phyloP scores from a whole-genome alignment of 164 flowering plant species.

The Berberis vulgaris region DNA sequence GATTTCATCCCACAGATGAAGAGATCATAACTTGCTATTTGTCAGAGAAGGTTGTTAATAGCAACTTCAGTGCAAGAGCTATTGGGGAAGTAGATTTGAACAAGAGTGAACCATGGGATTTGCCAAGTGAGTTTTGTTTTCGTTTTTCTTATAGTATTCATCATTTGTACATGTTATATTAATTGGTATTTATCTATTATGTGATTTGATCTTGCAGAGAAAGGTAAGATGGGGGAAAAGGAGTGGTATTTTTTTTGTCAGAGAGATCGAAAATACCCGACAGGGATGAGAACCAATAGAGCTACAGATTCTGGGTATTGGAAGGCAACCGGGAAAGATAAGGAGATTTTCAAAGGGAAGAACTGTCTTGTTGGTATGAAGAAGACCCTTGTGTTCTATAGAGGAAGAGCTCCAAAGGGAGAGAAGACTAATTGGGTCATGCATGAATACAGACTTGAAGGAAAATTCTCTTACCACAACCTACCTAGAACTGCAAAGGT shows the following conservation, averaged over 20 bases:
- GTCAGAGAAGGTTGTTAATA: slow-evolving; percentile 9
- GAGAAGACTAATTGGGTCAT: slow-evolving; percentile 28
- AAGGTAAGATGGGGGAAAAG: slow-evolving; percentile 23
- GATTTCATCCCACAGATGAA: slow-evolving; percentile 31
- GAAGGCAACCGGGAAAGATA: slow-evolving; percentile 29
- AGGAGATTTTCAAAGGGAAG: slow-evolving; percentile 19
- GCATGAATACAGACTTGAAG: slow-evolving; percentile 28
- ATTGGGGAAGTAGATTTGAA: slow-evolving; percentile 23
- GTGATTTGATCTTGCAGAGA: slow-evolving; percentile 10
- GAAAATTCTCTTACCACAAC: slow-evolving; percentile 17
- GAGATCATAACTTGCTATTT: slow-evolving; percentile 20
- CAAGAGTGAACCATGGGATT: slow-evolving; percentile 27
- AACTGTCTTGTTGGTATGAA: slow-evolving; percentile 24
- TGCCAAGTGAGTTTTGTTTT: slow-evolving; percentile 18
- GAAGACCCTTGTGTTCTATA: slow-evolving; percentile 29
- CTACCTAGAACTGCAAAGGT: slow-evolving; percentile 23
- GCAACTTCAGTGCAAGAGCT: slow-evolving; percentile 13
- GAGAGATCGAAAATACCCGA: slow-evolving; percentile 26
- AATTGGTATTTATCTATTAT: neutral
- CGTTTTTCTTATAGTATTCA: neutral
- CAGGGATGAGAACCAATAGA: slow-evolving; percentile 27
- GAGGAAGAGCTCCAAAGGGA: slow-evolving; percentile 25
- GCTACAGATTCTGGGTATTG: slow-evolving; percentile 28
- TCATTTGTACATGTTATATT: neutral
- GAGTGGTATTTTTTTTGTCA: slow-evolving; percentile 26